Percentiles rank a stretch among this genome's conserved stretches.
Conservation (phyloP, 768 basidiomycete genomes). For the Multifurca ochricompacta region DNA sequence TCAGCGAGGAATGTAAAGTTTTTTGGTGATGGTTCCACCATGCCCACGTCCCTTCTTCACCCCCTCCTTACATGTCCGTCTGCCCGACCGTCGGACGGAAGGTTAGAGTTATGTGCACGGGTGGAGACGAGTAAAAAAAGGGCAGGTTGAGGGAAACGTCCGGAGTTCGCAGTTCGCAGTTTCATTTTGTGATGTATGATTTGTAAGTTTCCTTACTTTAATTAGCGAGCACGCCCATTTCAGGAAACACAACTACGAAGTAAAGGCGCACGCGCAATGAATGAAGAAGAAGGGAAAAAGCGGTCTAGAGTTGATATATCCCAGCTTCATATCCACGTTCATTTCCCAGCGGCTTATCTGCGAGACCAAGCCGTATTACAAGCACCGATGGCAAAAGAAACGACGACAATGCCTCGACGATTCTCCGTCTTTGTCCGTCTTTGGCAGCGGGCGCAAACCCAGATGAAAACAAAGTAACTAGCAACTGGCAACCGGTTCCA, state of each 20-base stretch:
- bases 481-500: constrained; percentile 7
- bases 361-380: neutral
- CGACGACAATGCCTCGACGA: constrained; percentile 17
- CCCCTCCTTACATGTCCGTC: neutral
- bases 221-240: neutral
- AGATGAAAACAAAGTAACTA: neutral
- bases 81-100: constrained; percentile 2
- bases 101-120: neutral
- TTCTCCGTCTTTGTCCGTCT: constrained; percentile 13
- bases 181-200: neutral
- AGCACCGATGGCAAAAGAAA: constrained; percentile 5
- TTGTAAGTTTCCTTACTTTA: neutral
- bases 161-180: neutral
- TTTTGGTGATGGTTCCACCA: neutral
- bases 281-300: neutral
- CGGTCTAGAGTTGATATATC: neutral
- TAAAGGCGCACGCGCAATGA: neutral
- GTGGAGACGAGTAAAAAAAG: neutral
- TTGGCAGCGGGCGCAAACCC: neutral
- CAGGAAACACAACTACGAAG: neutral
- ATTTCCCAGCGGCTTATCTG: neutral
- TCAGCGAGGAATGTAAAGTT: neutral
- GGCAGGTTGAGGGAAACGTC: neutral
- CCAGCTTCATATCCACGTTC: neutral
- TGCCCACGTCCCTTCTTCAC: neutral